Base-by-base conservation (phyloP, 2,329 filamentous ascomycete genomes). In the Purpureocillium lavendulum region DNA sequence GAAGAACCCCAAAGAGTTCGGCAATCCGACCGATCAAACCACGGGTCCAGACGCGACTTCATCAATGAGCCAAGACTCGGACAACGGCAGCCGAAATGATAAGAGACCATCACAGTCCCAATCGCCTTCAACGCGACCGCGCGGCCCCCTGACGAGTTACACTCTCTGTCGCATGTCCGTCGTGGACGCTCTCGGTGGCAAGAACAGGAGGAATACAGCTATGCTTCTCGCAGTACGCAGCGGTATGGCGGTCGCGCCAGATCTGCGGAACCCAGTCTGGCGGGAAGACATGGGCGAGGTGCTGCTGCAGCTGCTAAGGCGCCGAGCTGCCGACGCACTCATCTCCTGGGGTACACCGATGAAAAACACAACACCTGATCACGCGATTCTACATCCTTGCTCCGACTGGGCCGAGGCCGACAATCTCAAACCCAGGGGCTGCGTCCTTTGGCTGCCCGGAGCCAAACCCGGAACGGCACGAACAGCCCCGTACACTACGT, bases 211-310 rank as follows among this genome's bases (percentile, higher is more conserved):
- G 33, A 44, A 49, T 17, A 28, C 39, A 8, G 34, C 38, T 13
- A n/a, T 40, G 33, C 29, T 62, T 13, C 28, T 48, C 2, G 41
- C 40, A 1, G 14, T 38, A 13, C 53, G 57, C 7, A 48, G 40
- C 11, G 61, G 61, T 13, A 56, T 59, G 49, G 47, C 52, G 3
- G 33, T 45, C 10, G 30, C 38, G 2, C 32, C 45, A 7, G 33
- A 50, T 4, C 18, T 36, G 2, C 34, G 37, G 10, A 36, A 36
- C 21, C 38, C 47, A 7, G 36, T 59, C 15, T 61, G 54, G 49
- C 68, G 76, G 24, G 31, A 58, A 5, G 75, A 80, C 46, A 83
- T 82, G 76, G 63, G 69, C 28, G 55, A 61, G 0, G 61, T 73
- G 18, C 50, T 83, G 0, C 58, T 80, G 4, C 55, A 64, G 6